Evolutionary conservation across 2,329 filamentous ascomycete species (phyloP).

Genomic region (Orbilia blumenaviensis): DNA sequence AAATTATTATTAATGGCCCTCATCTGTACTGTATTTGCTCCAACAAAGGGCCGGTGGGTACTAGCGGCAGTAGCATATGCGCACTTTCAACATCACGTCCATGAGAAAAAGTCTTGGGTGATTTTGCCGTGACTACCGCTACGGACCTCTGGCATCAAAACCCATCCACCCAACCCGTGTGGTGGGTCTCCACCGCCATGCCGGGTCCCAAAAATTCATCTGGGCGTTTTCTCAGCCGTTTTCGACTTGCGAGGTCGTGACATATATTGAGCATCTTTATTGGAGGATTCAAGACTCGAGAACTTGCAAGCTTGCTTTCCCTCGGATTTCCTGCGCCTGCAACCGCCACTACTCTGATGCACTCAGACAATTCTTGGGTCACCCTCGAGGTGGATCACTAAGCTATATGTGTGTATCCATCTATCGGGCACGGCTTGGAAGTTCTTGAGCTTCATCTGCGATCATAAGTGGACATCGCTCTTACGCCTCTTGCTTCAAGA

Average conservation of each 20-base stretch:
- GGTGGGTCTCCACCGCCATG: conserved; percentile 35
- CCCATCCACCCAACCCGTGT: conserved; percentile 20
- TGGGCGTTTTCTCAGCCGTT: conserved; percentile 29
- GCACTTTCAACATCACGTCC: conserved; percentile 19
- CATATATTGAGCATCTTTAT: conserved; percentile 30
- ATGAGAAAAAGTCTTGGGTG: conserved; percentile 18
- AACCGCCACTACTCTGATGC: conserved; percentile 20
- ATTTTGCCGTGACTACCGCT: conserved; percentile 35
- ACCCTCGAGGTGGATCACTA: conserved; percentile 3
- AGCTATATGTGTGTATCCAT: neutral
- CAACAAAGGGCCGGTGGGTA: conserved; percentile 17
- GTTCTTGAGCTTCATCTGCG: conserved; percentile 1
- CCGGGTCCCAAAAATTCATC: conserved; percentile 27
- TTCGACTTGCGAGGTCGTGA: conserved; percentile 26
- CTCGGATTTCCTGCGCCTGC: neutral
- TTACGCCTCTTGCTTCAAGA: conserved; percentile 19
- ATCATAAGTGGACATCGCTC: conserved; percentile 2
- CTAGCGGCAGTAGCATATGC: conserved; percentile 15
- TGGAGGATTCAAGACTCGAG: conserved; percentile 16
- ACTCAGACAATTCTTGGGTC: conserved; percentile 9
- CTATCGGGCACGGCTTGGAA: neutral
- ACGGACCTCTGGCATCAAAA: conserved; percentile 24
- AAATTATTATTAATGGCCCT: conserved; percentile 30
- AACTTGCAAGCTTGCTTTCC: neutral
- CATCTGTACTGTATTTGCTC: conserved; percentile 4